Conservation (phyloP, 2,329 filamentous ascomycete genomes). For the Plectosphaerella sp. region DNA sequence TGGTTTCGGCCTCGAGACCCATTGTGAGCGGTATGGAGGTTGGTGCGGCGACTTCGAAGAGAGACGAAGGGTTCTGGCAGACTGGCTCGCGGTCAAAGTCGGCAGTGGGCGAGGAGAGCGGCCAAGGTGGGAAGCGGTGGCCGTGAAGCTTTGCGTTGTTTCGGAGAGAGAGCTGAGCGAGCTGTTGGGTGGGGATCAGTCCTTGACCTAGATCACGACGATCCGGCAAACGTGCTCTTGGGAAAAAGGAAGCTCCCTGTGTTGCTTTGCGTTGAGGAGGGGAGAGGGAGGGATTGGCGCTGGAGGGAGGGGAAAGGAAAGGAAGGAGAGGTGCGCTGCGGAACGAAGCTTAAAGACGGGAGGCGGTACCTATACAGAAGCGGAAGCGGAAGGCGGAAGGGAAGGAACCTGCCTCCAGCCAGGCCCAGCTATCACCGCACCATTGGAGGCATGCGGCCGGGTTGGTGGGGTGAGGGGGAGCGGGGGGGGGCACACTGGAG, state of each 20-base stretch:
- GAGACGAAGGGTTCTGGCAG: slow-evolving; percentile 48
- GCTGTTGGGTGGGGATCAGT: slow-evolving; percentile 27
- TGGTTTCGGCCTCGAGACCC: slow-evolving; percentile 65
- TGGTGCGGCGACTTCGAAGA: slow-evolving; percentile 50
- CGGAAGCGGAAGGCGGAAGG: no score
- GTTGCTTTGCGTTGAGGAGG: slow-evolving; percentile 4
- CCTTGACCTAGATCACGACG: slow-evolving; percentile 7
- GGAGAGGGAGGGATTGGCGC: slow-evolving; percentile 20
- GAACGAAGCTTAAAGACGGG: no score
- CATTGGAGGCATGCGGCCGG: no score
- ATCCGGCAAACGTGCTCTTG: neutral
- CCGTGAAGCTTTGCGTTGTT: slow-evolving; percentile 38
- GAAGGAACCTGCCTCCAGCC: no score
- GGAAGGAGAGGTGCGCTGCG: neutral
- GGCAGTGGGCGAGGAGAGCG: slow-evolving; percentile 38
- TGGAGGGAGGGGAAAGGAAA: slow-evolving; percentile 17
- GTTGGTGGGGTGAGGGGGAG: no score
- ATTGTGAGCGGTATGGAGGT: slow-evolving; percentile 55
- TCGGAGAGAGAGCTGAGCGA: slow-evolving; percentile 47
- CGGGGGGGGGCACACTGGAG: no score
- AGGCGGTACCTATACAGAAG: no score
- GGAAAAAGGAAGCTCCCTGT: neutral
- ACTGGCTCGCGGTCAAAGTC: slow-evolving; percentile 36
- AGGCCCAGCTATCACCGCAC: no score
- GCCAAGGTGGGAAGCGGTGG: slow-evolving; percentile 20